Evolutionary conservation across 176 grass and related monocot species (phyloP), one percentile per base, ranked within the genome.

Genomic region (Puccinellia tenuiflora): DNA sequence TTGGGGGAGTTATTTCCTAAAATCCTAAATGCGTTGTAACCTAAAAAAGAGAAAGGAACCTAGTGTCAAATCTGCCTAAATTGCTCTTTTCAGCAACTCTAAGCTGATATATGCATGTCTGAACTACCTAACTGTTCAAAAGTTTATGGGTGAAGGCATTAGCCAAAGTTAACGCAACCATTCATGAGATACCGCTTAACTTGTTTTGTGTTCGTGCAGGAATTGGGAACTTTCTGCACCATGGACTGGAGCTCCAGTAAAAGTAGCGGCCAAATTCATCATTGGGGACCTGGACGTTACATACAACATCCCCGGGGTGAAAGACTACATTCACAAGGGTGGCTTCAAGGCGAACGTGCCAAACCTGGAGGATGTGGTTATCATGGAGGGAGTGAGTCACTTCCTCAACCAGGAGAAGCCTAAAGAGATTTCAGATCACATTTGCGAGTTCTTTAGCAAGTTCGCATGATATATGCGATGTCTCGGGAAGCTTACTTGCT

Each of bases 331-430:
- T 54, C 84, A 93, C 62, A 91, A 93, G 52, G 94, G 94, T 39
- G 86, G 86, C 17, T 88, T 97, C 14, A 93, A 83, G 17, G 84
- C 70, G 74, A 43, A 51, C 9, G 91, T 97, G 51, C 94, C 88
- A 0, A 89, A 91, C 87, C 88, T 97, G 47, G 88, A 97, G 62
- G 91, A 93, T 11, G 84, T 97, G 10, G 79, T 97, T 37, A 24
- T 93, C 21, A 83, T 97, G 91, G 81, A 93, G 86, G 91, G 86
- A 28, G 94, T 85, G 81, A 35, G 86, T 4, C 94, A 93, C 54
- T 97, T 97, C 78, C 83, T 93, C 62, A 89, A 93, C 69, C 94
- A 93, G 63, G 94, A 97, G 86, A 97, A 85, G 73, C 81, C 91
- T 48, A 16, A 85, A 51, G 94, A 97, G 81, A 68, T 93, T 22